phyloP scores from a whole-genome alignment of 2,329 filamentous ascomycete species.

The Colletotrichum shisoi region DNA sequence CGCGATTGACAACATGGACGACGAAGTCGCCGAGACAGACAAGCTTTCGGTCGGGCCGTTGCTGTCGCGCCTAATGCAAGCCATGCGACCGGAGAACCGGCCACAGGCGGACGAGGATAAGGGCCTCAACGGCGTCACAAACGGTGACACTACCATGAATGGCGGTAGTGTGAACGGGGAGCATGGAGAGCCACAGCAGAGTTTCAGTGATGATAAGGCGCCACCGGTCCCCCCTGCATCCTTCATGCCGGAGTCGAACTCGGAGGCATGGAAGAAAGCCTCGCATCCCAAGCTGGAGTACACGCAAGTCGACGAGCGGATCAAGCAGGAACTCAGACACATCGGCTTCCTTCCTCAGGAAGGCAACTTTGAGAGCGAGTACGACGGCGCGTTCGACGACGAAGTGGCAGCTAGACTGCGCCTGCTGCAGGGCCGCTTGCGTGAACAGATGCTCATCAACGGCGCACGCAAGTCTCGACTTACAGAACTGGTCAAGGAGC shows the following conservation, averaged over 20 bases:
- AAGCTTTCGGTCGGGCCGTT: conserved; percentile 88
- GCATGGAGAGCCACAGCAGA: conserved; percentile 48
- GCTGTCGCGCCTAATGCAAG: conserved; percentile 79
- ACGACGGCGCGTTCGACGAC: conserved; percentile 90
- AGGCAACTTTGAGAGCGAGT: conserved; percentile 69
- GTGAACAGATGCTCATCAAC: conserved; percentile 85
- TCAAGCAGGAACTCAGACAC: conserved; percentile 89
- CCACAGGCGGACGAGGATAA: conserved; percentile 64
- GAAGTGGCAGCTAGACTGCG: conserved; percentile 91
- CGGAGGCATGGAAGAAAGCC: conserved; percentile 80
- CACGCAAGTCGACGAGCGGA: conserved; percentile 83
- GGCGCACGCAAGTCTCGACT: conserved; percentile 88
- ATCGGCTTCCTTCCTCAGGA: conserved; percentile 84
- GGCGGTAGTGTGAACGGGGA: conserved; percentile 57
- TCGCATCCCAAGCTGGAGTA: conserved; percentile 82
- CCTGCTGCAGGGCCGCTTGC: conserved; percentile 81
- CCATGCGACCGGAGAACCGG: conserved; percentile 79
- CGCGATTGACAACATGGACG: conserved; percentile 83
- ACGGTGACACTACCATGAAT: conserved; percentile 64
- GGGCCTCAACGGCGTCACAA: conserved; percentile 59
- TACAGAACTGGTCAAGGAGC: conserved; percentile 85
- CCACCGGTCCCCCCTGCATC: conserved; percentile 71
- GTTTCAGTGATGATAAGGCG: conserved; percentile 50
- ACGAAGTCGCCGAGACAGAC: conserved; percentile 86
- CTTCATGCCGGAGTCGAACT: conserved; percentile 78